Percentiles rank a stretch among this genome's conserved stretches.
These are phyloP conservation scores for Thinopyrum elongatum DNA, from an alignment of 176 grass and related monocot genomes.

Conservation along the genomic window DNA sequence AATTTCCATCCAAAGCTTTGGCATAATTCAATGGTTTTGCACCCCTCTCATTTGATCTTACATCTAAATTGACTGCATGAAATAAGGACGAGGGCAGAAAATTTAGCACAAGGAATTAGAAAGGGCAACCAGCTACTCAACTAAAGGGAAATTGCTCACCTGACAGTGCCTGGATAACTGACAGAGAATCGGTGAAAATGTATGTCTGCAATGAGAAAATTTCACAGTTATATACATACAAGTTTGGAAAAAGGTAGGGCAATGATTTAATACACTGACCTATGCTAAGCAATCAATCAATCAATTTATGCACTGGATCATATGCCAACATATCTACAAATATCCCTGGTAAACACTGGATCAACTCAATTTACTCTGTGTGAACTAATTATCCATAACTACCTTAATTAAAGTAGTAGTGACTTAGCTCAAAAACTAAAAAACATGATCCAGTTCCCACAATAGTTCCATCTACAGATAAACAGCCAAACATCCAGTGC, in stretches of 20 bases:
- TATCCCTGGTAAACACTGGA: too few species aligned
- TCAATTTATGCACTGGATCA: too few species aligned
- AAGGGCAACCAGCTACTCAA: slow-evolving; percentile 14
- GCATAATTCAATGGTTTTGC: slow-evolving; percentile 39
- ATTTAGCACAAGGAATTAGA: background rate
- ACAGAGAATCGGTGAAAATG: slow-evolving; percentile 82
- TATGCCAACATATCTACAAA: too few species aligned
- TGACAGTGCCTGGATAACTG: slow-evolving; percentile 85
- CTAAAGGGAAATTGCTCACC: slow-evolving; percentile 30
- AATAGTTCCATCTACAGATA: too few species aligned
- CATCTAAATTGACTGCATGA: slow-evolving; percentile 71
- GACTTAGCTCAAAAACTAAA: too few species aligned
- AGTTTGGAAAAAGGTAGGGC: background rate
- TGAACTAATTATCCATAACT: too few species aligned
- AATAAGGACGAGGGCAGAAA: slow-evolving; percentile 16
- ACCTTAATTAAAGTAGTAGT: too few species aligned
- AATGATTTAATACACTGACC: too few species aligned
- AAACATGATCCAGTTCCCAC: too few species aligned
- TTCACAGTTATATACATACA: background rate
- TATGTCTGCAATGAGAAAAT: slow-evolving; percentile 69
- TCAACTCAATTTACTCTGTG: too few species aligned
- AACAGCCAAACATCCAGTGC: too few species aligned
- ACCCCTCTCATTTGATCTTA: slow-evolving; percentile 62
- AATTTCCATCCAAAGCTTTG: slow-evolving; percentile 47
- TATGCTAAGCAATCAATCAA: too few species aligned